Evolutionary conservation across 2,329 filamentous ascomycete genomes (phyloP).

Genomic region (Neurospora crassa): DNA sequence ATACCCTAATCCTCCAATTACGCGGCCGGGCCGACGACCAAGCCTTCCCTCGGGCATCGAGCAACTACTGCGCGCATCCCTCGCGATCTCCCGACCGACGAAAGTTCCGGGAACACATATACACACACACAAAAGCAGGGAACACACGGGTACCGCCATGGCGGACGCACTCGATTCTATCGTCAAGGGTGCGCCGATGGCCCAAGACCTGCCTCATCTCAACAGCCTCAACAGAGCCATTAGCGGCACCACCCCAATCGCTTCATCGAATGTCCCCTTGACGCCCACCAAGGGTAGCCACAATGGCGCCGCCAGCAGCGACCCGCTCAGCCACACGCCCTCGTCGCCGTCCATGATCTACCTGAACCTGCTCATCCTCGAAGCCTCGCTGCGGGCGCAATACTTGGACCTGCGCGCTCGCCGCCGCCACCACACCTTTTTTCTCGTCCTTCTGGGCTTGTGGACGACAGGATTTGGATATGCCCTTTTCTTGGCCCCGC

Average conservation of each 20-base stretch:
- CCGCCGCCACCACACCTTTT: slow-evolving; percentile 86
- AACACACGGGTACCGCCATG: slow-evolving; percentile 32
- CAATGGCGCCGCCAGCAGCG: slow-evolving; percentile 37
- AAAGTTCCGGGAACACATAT: not conserved
- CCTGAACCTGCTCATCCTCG: slow-evolving; percentile 92
- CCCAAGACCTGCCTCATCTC: slow-evolving; percentile 36
- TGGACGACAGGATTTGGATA: slow-evolving; percentile 87
- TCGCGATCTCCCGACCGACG: not conserved
- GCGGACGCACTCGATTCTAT: slow-evolving; percentile 70
- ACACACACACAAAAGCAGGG: not conserved
- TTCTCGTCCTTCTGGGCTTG: slow-evolving; percentile 65
- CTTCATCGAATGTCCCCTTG: slow-evolving; percentile 23
- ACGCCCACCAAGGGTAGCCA: not conserved
- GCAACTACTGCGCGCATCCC: not conserved
- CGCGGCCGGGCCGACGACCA: not conserved
- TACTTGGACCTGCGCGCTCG: slow-evolving; percentile 85
- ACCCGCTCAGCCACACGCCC: slow-evolving; percentile 74
- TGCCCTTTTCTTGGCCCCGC: slow-evolving; percentile 86
- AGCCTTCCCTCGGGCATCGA: not conserved
- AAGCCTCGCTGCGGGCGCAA: slow-evolving; percentile 85
- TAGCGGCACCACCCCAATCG: slow-evolving; percentile 33
- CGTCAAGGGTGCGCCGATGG: slow-evolving; percentile 72
- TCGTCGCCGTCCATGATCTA: slow-evolving; percentile 94
- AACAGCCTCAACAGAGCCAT: slow-evolving; percentile 38
- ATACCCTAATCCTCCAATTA: not conserved